Evolutionary conservation across 768 basidiomycete genomes (phyloP).

Genomic region (Candolleomyces aberdarensis): DNA sequence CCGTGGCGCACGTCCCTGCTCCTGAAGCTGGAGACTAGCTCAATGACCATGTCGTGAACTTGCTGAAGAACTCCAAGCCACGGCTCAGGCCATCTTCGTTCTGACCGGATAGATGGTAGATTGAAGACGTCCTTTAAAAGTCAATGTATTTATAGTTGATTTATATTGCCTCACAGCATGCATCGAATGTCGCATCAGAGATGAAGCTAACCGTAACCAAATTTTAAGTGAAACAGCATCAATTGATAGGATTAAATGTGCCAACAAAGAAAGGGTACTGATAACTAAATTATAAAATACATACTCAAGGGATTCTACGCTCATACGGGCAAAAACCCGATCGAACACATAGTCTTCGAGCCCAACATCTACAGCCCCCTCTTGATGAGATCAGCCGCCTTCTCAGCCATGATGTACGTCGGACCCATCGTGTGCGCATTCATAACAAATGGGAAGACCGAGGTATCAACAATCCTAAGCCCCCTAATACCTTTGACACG

Average conservation of each 20-base stretch:
- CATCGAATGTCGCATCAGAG: too few relatives aligned
- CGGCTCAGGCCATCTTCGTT: constrained; percentile 10
- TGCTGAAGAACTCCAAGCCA: constrained; percentile 26
- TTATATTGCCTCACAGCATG: neutral
- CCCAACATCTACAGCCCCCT: neutral
- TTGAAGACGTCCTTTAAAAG: neutral
- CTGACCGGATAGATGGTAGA: neutral
- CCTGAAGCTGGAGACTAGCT: constrained; percentile 37
- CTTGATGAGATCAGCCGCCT: neutral
- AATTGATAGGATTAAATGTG: too few relatives aligned
- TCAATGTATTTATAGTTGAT: neutral
- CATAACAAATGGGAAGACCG: neutral
- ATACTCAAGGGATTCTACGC: too few relatives aligned
- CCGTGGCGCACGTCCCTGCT: constrained; percentile 25
- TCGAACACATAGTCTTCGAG: too few relatives aligned
- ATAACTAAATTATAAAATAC: too few relatives aligned
- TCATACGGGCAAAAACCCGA: too few relatives aligned
- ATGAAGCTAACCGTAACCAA: too few relatives aligned
- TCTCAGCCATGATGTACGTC: neutral
- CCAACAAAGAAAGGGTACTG: too few relatives aligned
- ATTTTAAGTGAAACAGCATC: too few relatives aligned
- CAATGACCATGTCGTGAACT: constrained; percentile 26
- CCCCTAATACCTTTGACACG: neutral
- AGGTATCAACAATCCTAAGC: neutral
- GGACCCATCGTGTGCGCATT: neutral